phyloP scores from a whole-genome alignment of 2,329 filamentous ascomycete genomes.

The Ophiostoma angusticollis region DNA sequence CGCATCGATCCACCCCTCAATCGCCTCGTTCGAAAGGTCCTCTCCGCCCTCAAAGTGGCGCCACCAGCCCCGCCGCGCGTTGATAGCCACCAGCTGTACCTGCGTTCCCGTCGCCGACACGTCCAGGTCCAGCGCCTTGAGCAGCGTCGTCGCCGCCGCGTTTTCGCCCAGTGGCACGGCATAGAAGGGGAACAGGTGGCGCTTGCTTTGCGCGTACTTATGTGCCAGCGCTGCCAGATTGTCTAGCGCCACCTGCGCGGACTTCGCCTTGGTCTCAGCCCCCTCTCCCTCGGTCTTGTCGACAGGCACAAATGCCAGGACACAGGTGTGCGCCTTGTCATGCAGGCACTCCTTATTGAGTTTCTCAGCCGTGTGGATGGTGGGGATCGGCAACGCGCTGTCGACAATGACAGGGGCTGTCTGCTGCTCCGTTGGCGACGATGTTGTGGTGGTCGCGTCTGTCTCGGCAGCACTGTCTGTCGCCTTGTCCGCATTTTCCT shows the following conservation, averaged over 20 bases:
- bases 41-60: slow-evolving; percentile 48
- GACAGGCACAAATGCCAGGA: slow-evolving; percentile 59
- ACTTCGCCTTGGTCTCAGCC: too few species aligned
- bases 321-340: slow-evolving; percentile 66
- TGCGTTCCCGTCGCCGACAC: slow-evolving; percentile 22
- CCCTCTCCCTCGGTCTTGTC: slow-evolving; percentile 24
- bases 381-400: slow-evolving; percentile 48
- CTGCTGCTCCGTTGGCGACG: too few species aligned
- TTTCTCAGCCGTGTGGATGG: slow-evolving; percentile 49
- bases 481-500: slow-evolving; percentile 12
- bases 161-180: slow-evolving; percentile 52
- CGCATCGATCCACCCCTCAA: slow-evolving; percentile 84
- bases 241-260: slow-evolving; percentile 44
- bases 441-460: slow-evolving; percentile 24
- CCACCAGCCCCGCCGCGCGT: slow-evolving; percentile 79
- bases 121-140: slow-evolving; percentile 48
- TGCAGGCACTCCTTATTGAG: slow-evolving; percentile 62
- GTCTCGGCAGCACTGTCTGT: slow-evolving; percentile 12
- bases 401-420: slow-evolving; percentile 35
- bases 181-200: slow-evolving; percentile 72
- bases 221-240: slow-evolving; percentile 61
- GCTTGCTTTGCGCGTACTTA: slow-evolving; percentile 55
- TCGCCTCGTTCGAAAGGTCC: slow-evolving; percentile 42
- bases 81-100: slow-evolving; percentile 67
- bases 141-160: slow-evolving; percentile 39